Percentiles rank a stretch among this genome's conserved stretches.
Evolutionary conservation across 2,329 filamentous ascomycete genomes (phyloP).

Genomic region (Penicillium brevicompactum): DNA sequence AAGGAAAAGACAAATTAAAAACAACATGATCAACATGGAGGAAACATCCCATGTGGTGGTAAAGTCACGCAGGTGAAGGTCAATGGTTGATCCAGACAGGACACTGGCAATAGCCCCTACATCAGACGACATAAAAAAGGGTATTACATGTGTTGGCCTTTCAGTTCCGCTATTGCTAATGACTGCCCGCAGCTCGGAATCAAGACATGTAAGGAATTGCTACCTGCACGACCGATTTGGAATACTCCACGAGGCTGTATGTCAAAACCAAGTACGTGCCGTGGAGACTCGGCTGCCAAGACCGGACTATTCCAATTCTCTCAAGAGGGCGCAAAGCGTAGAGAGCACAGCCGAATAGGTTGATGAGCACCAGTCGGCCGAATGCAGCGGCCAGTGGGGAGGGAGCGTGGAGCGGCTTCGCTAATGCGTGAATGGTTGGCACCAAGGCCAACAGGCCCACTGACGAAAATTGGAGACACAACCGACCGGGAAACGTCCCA

Average conservation of each 20-base stretch:
- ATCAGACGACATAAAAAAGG: background rate
- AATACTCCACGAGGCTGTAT: slow-evolving; percentile 5
- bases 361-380: too few species aligned
- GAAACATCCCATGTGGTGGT: background rate
- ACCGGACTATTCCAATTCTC: background rate
- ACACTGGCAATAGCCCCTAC: background rate
- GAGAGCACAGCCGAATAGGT: too few species aligned
- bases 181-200: background rate
- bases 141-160: background rate
- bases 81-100: background rate
- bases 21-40: background rate
- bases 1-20: background rate
- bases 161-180: background rate
- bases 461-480: too few species aligned
- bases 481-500: too few species aligned
- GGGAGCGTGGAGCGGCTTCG: too few species aligned
- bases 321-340: slow-evolving; percentile 10
- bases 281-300: slow-evolving; percentile 7
- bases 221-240: background rate
- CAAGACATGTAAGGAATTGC: background rate
- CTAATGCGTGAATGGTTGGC: too few species aligned
- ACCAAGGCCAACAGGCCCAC: too few species aligned
- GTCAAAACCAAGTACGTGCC: slow-evolving; percentile 7
- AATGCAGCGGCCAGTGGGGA: too few species aligned
- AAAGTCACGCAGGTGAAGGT: background rate